phyloP scores from a whole-genome alignment of 768 basidiomycete species.

The Podaxis mareebaensis region DNA sequence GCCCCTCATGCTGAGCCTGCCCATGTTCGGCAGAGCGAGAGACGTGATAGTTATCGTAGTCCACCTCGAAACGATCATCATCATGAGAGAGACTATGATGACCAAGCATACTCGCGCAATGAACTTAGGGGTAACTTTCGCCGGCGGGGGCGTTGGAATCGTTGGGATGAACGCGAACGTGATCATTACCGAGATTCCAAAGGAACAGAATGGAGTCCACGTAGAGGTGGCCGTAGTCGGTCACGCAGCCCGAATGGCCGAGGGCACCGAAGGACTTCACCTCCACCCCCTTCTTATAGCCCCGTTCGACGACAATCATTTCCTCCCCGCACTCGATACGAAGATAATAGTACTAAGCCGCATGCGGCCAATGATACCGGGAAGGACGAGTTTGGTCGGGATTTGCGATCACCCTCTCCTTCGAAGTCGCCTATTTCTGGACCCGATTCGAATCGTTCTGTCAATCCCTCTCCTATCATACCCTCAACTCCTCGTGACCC shows the following conservation, averaged over 20 bases:
- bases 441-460: conserved; percentile 19
- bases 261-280: conserved; percentile 51
- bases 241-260: conserved; percentile 74
- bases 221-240: conserved; percentile 58
- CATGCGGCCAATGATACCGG: conserved; percentile 25
- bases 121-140: conserved; percentile 54
- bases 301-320: conserved; percentile 52
- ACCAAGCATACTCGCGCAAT: conserved; percentile 52
- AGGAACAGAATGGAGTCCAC: conserved; percentile 37
- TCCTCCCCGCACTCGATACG: conserved; percentile 26
- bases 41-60: conserved; percentile 49
- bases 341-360: conserved; percentile 23
- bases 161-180: conserved; percentile 62
- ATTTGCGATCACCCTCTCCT: conserved; percentile 63
- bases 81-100: conserved; percentile 51
- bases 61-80: conserved; percentile 44
- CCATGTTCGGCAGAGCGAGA: conserved; percentile 9
- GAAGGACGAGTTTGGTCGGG: conserved; percentile 88
- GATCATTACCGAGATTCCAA: conserved; percentile 47
- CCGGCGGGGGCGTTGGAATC: conserved; percentile 50
- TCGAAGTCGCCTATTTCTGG: conserved; percentile 19
- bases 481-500: conserved; percentile 25
- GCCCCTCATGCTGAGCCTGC: conserved; percentile 10
- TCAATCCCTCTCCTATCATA: conserved; percentile 30
- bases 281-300: conserved; percentile 46